A percentile compares a stretch with the other conserved stretches of the same genome.
Conservation (phyloP, 192 early-diverging fungal genomes). For the Backusella parvicylindrica region DNA sequence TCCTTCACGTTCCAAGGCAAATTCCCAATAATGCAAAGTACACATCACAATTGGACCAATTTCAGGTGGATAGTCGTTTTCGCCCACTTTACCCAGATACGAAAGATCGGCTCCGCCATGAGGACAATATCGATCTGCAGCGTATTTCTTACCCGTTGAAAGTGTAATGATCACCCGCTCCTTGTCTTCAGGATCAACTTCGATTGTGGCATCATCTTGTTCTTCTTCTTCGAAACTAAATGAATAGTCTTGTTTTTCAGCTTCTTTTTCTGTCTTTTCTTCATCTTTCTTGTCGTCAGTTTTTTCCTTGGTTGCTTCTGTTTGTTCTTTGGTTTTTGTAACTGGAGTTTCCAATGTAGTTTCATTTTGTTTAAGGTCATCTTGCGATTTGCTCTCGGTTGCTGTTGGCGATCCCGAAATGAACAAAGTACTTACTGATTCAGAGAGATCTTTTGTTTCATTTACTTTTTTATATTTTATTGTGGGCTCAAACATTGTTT, state of each 20-base stretch:
- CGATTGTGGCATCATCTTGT: constrained; percentile 13
- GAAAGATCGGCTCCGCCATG: constrained; percentile 35
- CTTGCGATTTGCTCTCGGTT: not conserved
- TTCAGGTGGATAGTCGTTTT: constrained; percentile 34
- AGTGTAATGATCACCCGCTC: constrained; percentile 32
- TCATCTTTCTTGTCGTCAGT: not conserved
- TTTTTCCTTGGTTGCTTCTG: not conserved
- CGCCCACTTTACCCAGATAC: constrained; percentile 17
- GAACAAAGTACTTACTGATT: not conserved
- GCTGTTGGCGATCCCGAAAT: not conserved
- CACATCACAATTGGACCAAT: constrained; percentile 35
- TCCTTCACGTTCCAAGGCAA: constrained; percentile 27
- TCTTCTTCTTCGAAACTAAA: constrained; percentile 16
- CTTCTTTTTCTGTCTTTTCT: not conserved
- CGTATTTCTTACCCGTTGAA: constrained; percentile 28
- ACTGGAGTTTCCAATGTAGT: not conserved
- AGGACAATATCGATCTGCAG: constrained; percentile 36
- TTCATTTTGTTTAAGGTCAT: not conserved
- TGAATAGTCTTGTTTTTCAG: not conserved
- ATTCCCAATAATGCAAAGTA: constrained; percentile 39
- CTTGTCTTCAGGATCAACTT: constrained; percentile 23
- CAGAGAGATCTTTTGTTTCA: not conserved
- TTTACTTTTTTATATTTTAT: constrained; percentile 19
- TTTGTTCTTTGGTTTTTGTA: not conserved
- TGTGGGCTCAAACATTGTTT: constrained; percentile 24